Evolutionary conservation across 1,284 basidiomycete species (phyloP).

Genomic region (Coniophora puteana): DNA sequence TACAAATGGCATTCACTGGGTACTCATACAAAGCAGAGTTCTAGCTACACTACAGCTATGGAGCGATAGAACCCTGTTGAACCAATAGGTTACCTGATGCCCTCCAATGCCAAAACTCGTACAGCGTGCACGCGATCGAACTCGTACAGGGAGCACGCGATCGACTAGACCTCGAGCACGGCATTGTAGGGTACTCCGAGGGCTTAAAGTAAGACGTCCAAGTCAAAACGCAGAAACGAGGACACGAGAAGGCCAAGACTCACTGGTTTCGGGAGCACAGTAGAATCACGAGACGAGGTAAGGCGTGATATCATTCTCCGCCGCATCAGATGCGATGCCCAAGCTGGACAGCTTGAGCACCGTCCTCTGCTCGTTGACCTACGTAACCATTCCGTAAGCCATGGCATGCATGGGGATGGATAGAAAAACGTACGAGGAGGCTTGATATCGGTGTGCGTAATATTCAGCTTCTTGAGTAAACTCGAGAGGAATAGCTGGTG

Average conservation of each 20-base stretch:
- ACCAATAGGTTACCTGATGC: too few species aligned
- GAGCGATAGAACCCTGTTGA: too few species aligned
- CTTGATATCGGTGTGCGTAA: conserved; percentile 99
- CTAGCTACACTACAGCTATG: too few species aligned
- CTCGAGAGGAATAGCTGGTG: conserved; percentile 93
- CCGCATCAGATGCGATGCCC: conserved; percentile 91
- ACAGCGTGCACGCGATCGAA: too few species aligned
- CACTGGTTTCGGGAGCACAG: conserved; percentile 98
- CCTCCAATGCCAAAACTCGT: too few species aligned
- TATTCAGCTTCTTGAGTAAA: conserved; percentile 82
- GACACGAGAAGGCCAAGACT: too few species aligned
- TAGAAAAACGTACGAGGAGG: conserved; percentile 69
- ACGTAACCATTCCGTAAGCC: too few species aligned
- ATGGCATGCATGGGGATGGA: too few species aligned
- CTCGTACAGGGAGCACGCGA: conserved; percentile 97
- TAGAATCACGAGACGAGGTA: conserved; percentile 99
- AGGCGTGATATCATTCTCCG: conserved; percentile 96
- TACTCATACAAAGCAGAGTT: too few species aligned
- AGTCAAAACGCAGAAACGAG: conserved; percentile 15
- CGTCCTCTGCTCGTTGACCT: conserved; percentile 96
- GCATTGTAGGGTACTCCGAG: conserved; percentile 94
- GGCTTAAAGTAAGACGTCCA: conserved; percentile 53
- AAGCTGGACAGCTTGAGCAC: conserved; percentile 94
- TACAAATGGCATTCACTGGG: too few species aligned
- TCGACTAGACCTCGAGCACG: conserved; percentile 94